Base-by-base conservation (phyloP, 1,284 basidiomycete species). In the Marasmius oreades region DNA sequence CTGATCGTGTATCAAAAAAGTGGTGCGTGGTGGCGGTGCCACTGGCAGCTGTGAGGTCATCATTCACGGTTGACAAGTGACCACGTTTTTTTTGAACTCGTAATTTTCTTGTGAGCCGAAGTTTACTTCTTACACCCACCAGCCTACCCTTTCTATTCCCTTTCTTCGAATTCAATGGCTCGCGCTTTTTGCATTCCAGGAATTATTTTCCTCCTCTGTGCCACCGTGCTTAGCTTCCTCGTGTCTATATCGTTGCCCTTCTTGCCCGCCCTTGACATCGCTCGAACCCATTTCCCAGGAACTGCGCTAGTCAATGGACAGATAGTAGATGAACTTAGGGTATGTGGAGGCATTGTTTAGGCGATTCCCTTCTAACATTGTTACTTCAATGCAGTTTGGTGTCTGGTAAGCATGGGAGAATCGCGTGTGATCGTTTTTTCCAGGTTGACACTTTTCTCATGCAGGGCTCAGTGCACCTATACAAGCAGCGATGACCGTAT, bases 161-260 rank as follows among this genome's bases (percentile, higher is more conserved):
- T 34, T 18, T 20, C 26, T 16, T 50, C 54, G 10, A 23, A 16
- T 5, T 8, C 20, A 16, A 84, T 84, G 78, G 69, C 78, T 39
- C 78, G 82, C 62, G 64, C 68, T n/a, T 85, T 86, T 70, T 86
- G 84, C 63, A 75, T 88, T 57, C 83, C 85, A 2, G 86, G 84
- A 28, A 67, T 85, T 34, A 64, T 87, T 59, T 79, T 89, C 66
- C 74, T 90, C 53, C 73, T 82, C 62, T 70, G 69, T 52, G 86
- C 89, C 26, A 78, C 89, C 58, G 77, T 87, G 4, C 78, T 90
- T 55, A 79, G 79, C 63, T 73, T 90, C 67, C 70, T 91, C 60
- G 80, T 83, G 45, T 83, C 87, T 20, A 76, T 91, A 51, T 90
- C 88, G 3, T 71, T 90, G 5, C 89, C 88, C 1, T 84, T 73